phyloP scores from a whole-genome alignment of 2,329 filamentous ascomycete species.

The Ceratocystis colombiana region DNA sequence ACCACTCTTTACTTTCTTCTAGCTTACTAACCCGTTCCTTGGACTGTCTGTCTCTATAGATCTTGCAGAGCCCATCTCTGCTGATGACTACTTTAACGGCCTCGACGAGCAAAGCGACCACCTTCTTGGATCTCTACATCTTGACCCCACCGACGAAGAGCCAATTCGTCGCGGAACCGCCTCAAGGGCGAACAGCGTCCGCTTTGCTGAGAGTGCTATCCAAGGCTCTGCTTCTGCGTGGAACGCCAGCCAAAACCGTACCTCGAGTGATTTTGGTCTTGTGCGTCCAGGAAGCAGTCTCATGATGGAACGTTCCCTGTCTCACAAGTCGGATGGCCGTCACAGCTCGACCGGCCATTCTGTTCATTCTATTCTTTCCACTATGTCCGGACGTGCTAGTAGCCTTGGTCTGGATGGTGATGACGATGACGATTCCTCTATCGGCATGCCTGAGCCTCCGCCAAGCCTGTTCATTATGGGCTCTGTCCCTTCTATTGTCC shows the following conservation, averaged over 20 bases:
- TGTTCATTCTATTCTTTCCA: constrained; percentile 51
- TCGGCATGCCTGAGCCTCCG: constrained; percentile 64
- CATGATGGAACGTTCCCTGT: constrained; percentile 82
- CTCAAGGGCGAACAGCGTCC: constrained; percentile 90
- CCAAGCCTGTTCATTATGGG: constrained; percentile 78
- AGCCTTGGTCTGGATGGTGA: constrained; percentile 72
- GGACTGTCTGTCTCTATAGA: constrained; percentile 3
- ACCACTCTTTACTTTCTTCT: neutral
- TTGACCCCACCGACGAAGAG: constrained; percentile 74
- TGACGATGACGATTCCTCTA: constrained; percentile 57
- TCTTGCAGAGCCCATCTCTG: constrained; percentile 27
- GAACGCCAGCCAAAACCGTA: constrained; percentile 58
- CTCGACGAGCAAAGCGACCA: constrained; percentile 80
- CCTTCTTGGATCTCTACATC: constrained; percentile 67
- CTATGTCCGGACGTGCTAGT: constrained; percentile 63
- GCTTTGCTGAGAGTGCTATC: constrained; percentile 91
- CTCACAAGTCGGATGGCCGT: constrained; percentile 90
- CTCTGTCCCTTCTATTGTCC: constrained; percentile 83
- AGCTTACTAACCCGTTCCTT: constrained; percentile 8
- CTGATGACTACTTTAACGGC: constrained; percentile 77
- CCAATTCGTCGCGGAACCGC: constrained; percentile 74
- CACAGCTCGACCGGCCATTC: constrained; percentile 89
- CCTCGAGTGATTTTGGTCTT: constrained; percentile 72
- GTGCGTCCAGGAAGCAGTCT: constrained; percentile 69
- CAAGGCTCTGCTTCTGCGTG: constrained; percentile 77